Base-by-base conservation (phyloP, 352 stramenopile species). In the Phytophthora sp. region DNA sequence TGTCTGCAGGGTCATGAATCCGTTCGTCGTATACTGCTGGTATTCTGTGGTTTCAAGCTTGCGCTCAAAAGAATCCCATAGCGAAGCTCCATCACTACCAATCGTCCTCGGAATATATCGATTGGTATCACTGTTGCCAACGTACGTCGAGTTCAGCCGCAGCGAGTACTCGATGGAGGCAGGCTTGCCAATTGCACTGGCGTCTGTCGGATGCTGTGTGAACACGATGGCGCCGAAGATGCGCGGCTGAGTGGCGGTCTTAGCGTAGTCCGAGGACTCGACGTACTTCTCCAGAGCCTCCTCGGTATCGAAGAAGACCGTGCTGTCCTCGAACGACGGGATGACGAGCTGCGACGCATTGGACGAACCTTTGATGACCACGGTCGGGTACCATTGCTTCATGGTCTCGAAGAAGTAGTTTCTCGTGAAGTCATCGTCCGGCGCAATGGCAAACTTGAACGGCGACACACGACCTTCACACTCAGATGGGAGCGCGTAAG, bases 141-240 rank as follows among this genome's bases (percentile, higher is more conserved):
- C 53, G 38, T 68, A 63, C 0, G 57, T 72, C 24, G 59, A 60
- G 45, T 72, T 82, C 4, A 83, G 43, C 7, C 76, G 73, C 15
- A 86, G 57, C 15, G 64, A 68, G 52, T 82, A 83, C 18, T 79
- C 57, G 15, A 86, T 60, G 0, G 68, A 50, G 4, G 59, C 23
- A 13, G 43, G 23, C 10, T 65, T 42, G 8, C 74, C 77, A 42
- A 82, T 73, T 2, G 18, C 20, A 21, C 28, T 32, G 55, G 45
- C 21, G 5, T 59, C 44, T 5, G 52, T 56, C 10, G 76, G 64
- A 43, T 67, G 52, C 5, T 45, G 20, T 5, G 66, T 46, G 45
- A 85, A 85, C 5, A 85, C 67, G 30, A 85, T 69, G 2, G 73
- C 76, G 2, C 74, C 76, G 53, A 82, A 79, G 45, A 86, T 79